Percentiles rank a stretch among this genome's conserved stretches.
These are phyloP conservation scores for Arabis alpina DNA, from an alignment of 345 rosid genomes.

Conservation along the genomic window DNA sequence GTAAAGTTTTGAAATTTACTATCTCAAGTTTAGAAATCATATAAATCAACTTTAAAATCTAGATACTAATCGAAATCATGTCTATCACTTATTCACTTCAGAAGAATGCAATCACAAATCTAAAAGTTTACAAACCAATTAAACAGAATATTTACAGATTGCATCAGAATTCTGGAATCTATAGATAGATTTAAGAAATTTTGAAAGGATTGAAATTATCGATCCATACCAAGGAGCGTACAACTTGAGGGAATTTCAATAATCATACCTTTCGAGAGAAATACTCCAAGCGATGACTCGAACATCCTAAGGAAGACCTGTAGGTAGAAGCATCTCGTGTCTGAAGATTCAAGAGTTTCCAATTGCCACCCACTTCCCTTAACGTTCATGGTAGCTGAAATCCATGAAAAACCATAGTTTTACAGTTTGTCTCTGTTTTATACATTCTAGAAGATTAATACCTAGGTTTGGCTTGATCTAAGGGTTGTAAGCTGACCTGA, in stretches of 20 bases:
- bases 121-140: constrained; percentile 7
- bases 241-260: neutral
- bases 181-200: neutral
- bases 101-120: neutral
- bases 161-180: neutral
- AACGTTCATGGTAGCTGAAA: constrained; percentile 81
- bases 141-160: constrained; percentile 1
- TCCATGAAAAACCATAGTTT: neutral
- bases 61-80: no score
- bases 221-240: no score
- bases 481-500: constrained; percentile 97
- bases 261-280: constrained; percentile 81
- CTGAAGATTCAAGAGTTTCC: constrained; percentile 97
- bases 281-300: constrained; percentile 97
- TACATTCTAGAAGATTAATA: constrained; percentile 33
- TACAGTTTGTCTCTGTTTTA: neutral
- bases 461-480: constrained; percentile 98
- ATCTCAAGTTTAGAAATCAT: no score
- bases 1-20: no score
- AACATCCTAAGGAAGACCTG: constrained; percentile 95
- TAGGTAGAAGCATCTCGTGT: constrained; percentile 91
- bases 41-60: no score
- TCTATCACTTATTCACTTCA: no score
- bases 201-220: no score
- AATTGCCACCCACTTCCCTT: constrained; percentile 90